Percentiles rank a stretch among this genome's conserved stretches.
phyloP scores from a whole-genome alignment of 1,284 basidiomycete genomes.

The Cystobasidium sp. region DNA sequence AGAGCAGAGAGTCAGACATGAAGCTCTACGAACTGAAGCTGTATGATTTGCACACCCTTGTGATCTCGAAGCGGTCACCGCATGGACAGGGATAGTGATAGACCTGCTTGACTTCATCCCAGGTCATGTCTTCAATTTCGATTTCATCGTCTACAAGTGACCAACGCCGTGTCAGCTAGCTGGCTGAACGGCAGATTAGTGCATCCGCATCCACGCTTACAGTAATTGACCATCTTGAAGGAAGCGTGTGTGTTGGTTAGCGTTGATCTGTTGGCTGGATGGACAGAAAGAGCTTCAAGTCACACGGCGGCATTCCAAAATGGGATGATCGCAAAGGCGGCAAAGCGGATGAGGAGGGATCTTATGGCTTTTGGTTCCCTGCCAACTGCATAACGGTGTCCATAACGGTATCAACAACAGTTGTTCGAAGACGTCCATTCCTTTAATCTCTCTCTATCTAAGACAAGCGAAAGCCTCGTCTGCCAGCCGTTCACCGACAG shows the following conservation, averaged over 20 bases:
- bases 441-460: too few relatives aligned
- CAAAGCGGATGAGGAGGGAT: too few relatives aligned
- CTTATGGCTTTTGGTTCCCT: too few relatives aligned
- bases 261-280: not conserved
- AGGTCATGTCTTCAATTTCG: slow-evolving; percentile 93
- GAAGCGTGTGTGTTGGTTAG: not conserved
- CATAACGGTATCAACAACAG: too few relatives aligned
- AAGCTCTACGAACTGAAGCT: not conserved
- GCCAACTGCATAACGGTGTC: too few relatives aligned
- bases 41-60: slow-evolving; percentile 60
- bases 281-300: not conserved
- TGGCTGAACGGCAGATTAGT: not conserved
- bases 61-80: slow-evolving; percentile 97
- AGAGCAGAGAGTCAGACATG: not conserved
- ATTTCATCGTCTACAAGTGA: slow-evolving; percentile 71
- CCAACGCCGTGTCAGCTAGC: not conserved
- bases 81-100: slow-evolving; percentile 98
- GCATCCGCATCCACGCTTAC: not conserved
- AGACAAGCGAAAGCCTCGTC: too few relatives aligned
- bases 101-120: slow-evolving; percentile 79
- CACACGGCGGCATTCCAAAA: too few relatives aligned
- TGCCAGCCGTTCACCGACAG: not conserved
- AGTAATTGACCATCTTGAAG: slow-evolving; percentile 40
- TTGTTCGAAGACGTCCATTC: too few relatives aligned
- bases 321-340: too few relatives aligned